phyloP scores from a whole-genome alignment of 352 stramenopile species.

The Blastocystis sp. region DNA sequence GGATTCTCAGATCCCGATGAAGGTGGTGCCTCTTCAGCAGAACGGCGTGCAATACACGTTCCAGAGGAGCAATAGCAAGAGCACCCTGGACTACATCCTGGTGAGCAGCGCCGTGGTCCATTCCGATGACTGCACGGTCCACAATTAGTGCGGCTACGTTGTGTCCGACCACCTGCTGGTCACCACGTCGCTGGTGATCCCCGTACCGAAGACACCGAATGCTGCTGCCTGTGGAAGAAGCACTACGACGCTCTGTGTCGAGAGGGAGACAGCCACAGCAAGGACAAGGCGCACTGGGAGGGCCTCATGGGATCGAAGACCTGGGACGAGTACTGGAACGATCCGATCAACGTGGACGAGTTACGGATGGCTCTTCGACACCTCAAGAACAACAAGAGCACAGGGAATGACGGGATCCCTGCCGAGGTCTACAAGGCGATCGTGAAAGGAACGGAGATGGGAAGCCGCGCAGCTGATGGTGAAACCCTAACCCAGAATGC shows the following conservation, averaged over 20 bases:
- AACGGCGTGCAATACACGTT: no score
- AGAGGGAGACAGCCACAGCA: not conserved
- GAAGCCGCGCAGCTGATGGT: no score
- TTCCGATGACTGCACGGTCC: no score
- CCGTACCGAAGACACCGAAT: not conserved
- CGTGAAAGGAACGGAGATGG: not conserved
- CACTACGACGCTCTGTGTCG: not conserved
- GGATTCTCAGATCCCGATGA: no score
- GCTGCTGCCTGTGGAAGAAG: not conserved
- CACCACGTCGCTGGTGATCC: not conserved
- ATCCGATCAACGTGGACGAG: not conserved
- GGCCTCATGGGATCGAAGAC: not conserved
- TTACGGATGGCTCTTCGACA: not conserved
- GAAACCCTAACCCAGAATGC: no score
- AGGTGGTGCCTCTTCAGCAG: no score
- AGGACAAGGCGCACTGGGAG: not conserved
- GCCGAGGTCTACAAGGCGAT: not conserved
- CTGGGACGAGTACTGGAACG: not conserved
- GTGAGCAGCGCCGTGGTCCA: no score
- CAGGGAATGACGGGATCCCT: not conserved
- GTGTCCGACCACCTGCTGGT: not conserved
- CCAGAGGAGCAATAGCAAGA: no score
- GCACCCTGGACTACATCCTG: no score
- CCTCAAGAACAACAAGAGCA: not conserved
- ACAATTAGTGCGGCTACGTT: no score